A percentile compares a stretch with the other conserved stretches of the same genome.
phyloP scores from a whole-genome alignment of 2,329 filamentous ascomycete genomes.

The Mycosphaerella sp. region DNA sequence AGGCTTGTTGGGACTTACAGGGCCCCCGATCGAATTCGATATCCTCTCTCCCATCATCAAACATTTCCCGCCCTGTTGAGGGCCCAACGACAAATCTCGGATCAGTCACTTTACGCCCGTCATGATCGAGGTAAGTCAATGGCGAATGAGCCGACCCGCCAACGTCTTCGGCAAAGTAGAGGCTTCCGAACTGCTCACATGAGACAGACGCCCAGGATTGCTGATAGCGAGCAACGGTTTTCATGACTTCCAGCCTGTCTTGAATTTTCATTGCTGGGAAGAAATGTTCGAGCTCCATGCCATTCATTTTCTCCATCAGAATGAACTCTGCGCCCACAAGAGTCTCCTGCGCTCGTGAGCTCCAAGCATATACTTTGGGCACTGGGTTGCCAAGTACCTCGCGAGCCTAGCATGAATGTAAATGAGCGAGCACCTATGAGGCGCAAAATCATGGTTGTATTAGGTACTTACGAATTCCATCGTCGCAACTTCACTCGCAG shows the following conservation, averaged over 20 bases:
- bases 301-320: constrained; percentile 21
- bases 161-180: constrained; percentile 31
- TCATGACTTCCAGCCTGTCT: not conserved
- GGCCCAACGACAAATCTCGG: not conserved
- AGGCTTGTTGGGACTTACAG: constrained; percentile 27
- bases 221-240: constrained; percentile 1
- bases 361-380: constrained; percentile 21
- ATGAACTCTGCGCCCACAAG: constrained; percentile 23
- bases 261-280: constrained; percentile 28
- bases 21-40: constrained; percentile 34
- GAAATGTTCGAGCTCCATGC: constrained; percentile 16
- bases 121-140: no score
- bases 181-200: constrained; percentile 29
- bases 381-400: constrained; percentile 22
- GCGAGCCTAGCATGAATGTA: no score
- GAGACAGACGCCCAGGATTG: not conserved
- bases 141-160: not conserved
- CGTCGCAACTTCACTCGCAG: constrained; percentile 29
- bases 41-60: constrained; percentile 29
- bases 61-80: not conserved
- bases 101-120: not conserved
- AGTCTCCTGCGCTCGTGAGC: constrained; percentile 21
- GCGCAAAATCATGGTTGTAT: no score
- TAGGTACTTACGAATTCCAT: constrained; percentile 20
- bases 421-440: no score